phyloP scores from a whole-genome alignment of 176 grass and related monocot species.

The Saccharum officinarum region DNA sequence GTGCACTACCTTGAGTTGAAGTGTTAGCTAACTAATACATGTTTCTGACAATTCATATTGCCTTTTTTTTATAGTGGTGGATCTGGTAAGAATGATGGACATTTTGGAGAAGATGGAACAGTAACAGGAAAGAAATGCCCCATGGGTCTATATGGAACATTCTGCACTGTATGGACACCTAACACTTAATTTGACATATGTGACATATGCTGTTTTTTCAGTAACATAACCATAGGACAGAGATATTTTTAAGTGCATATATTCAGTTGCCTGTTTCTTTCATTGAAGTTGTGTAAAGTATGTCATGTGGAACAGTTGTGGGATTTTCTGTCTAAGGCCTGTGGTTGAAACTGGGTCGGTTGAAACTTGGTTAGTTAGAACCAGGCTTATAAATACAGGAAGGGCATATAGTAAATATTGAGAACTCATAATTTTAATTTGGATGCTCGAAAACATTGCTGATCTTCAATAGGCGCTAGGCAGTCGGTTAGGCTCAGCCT shows the following conservation, averaged over 20 bases:
- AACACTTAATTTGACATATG: not conserved
- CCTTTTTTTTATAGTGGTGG: conserved; percentile 66
- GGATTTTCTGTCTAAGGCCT: not conserved
- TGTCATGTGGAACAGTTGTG: not conserved
- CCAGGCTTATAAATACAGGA: not conserved
- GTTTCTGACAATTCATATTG: conserved; percentile 17
- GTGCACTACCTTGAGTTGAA: not conserved
- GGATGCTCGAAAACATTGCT: not conserved
- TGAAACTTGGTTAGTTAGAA: not conserved
- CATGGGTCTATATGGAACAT: conserved; percentile 86
- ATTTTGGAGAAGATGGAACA: conserved; percentile 71
- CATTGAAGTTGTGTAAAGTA: conserved; percentile 2
- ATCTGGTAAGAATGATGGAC: conserved; percentile 66
- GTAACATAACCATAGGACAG: not conserved
- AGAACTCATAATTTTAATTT: conserved; percentile 2
- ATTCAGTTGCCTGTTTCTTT: conserved; percentile 16
- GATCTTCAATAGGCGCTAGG: not conserved
- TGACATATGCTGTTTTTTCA: not conserved
- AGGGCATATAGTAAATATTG: not conserved
- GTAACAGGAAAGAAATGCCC: conserved; percentile 90
- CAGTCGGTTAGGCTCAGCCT: not conserved
- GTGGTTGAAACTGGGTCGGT: not conserved
- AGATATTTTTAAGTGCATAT: not conserved
- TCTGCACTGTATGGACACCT: conserved; percentile 69
- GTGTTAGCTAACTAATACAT: not conserved